Percentiles rank a stretch among this genome's conserved stretches.
Evolutionary conservation across 164 flowering plant genomes (phyloP).

Genomic region (Sedum album): DNA sequence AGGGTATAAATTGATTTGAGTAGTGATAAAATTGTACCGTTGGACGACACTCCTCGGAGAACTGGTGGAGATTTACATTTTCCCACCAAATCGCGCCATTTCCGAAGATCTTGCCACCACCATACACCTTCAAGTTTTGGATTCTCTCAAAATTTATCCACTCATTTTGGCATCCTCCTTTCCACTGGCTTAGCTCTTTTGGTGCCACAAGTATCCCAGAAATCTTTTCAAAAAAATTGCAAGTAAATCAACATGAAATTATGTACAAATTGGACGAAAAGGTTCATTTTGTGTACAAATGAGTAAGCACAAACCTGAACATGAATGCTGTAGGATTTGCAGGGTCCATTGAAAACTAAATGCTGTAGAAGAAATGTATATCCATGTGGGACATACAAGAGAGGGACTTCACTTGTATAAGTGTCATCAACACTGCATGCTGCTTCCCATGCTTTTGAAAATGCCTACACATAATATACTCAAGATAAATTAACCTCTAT

Average conservation of each 20-base stretch:
- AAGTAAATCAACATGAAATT: too few relatives aligned
- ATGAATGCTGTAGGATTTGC: background rate
- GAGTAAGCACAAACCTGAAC: background rate
- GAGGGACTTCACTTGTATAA: background rate
- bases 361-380: background rate
- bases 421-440: background rate
- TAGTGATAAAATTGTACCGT: too few relatives aligned
- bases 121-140: background rate
- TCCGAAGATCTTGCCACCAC: background rate
- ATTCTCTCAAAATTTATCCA: background rate
- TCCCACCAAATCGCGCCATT: conserved; percentile 1
- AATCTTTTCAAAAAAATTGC: background rate
- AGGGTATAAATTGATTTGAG: background rate
- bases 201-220: conserved; percentile 5
- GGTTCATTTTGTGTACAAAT: background rate
- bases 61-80: background rate
- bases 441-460: background rate
- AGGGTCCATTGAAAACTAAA: background rate
- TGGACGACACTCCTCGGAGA: too few relatives aligned
- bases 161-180: background rate
- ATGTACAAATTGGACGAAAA: too few relatives aligned
- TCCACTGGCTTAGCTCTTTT: background rate
- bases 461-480: background rate
- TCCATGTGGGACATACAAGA: background rate
- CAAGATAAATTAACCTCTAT: too few relatives aligned